Base-by-base conservation (phyloP, 208 protist species). In the Trypanosoma conorhini region DNA sequence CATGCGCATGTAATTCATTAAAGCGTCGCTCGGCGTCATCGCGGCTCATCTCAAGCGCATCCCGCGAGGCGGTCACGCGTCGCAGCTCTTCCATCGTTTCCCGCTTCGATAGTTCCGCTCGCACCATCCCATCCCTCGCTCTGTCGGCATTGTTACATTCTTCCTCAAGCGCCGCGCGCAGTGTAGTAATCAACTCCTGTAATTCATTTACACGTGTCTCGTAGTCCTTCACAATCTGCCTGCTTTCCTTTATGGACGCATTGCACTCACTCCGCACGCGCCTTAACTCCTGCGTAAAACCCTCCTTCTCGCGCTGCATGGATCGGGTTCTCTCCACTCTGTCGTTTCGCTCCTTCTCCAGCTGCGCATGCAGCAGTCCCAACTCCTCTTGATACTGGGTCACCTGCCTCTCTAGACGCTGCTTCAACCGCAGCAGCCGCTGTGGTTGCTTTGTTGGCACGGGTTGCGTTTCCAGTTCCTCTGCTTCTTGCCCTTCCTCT, bases 141-240 rank as follows among this genome's bases (percentile, higher is more conserved):
- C 58, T 17, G 60, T 91, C 88, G 9, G 85, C 75, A 71, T 70
- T 85, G 24, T 61, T 57, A 26, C 75, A 80, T 58, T 91, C 88
- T 68, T 93, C 88, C 30, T 83, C 82, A 13, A 91, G 65, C 0
- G 85, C 78, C 33, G 67, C 46, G 21, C 83, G 85, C 24, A 94
- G 75, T 30, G 85, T 88, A 10, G 64, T 64, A 50, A 91, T 76
- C 57, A 86, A 79, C 1, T 77, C 70, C 61, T 93, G 80, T 77
- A 88, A 83, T 66, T 93, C 85, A 44, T 64, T 74, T 17, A 93
- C 62, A 19, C 83, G 85, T 5, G 60, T 67, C 57, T 84, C 81
- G 65, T 85, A 87, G 58, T 88, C 83, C 30, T 67, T 72, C 56
- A 67, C 67, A 61, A 87, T 77, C 51, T 87, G 73, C 8, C 44